phyloP scores from a whole-genome alignment of 106 monocot genomes.

The Dendrobium huoshanense region DNA sequence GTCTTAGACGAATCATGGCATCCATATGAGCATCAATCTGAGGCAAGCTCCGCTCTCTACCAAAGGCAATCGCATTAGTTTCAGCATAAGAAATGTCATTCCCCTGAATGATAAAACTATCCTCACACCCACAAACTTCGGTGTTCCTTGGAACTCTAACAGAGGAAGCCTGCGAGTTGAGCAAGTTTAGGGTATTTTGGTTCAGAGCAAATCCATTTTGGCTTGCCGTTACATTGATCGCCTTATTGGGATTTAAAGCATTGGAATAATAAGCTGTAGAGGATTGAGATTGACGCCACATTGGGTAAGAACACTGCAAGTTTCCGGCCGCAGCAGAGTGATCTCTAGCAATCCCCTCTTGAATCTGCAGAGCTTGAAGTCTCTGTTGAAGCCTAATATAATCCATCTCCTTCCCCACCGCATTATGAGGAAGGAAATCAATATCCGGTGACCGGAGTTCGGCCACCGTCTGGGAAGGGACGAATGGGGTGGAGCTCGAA shows the following conservation, averaged over 20 bases:
- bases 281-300: not conserved
- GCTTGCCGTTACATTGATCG: not conserved
- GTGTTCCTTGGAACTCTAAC: not conserved
- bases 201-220: too few species aligned
- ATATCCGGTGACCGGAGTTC: not conserved
- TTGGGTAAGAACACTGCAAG: not conserved
- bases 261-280: not conserved
- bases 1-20: too few species aligned
- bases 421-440: not conserved
- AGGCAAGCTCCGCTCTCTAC: not conserved
- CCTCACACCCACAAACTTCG: constrained; percentile 21
- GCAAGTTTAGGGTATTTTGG: not conserved
- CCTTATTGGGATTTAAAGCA: not conserved
- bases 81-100: constrained; percentile 1
- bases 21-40: too few species aligned
- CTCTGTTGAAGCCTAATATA: not conserved
- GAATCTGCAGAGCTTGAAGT: not conserved
- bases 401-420: not conserved
- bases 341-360: too few species aligned
- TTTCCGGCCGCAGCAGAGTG: not conserved
- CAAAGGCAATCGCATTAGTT: too few species aligned
- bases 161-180: too few species aligned
- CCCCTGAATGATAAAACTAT: constrained; percentile 31
- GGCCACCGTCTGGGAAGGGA: too few species aligned
- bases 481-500: too few species aligned